Conservation (phyloP, 768 basidiomycete species). For the Lactarius akahatsu region DNA sequence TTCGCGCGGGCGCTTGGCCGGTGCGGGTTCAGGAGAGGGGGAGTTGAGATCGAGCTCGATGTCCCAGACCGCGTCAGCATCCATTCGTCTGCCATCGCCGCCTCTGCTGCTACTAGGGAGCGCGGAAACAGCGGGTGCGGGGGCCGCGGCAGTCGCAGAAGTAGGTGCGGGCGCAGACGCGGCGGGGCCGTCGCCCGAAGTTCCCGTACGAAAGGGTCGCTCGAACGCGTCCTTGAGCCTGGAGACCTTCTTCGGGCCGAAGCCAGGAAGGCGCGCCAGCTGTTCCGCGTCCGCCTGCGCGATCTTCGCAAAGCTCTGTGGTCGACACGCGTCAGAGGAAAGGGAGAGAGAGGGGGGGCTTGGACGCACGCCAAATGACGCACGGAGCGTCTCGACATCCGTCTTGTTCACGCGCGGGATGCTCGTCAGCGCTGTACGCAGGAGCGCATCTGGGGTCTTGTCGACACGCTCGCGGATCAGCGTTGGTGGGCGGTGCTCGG, state of each 20-base stretch:
- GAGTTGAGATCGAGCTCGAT: constrained; percentile 59
- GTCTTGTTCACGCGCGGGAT: constrained; percentile 97
- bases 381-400: constrained; percentile 88
- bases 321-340: background rate
- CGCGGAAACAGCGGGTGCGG: no score
- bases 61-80: constrained; percentile 70
- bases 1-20: constrained; percentile 18
- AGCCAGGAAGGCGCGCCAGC: constrained; percentile 82
- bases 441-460: constrained; percentile 79
- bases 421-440: constrained; percentile 80
- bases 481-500: constrained; percentile 90
- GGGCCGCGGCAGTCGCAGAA: background rate
- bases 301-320: constrained; percentile 84
- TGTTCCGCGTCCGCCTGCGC: constrained; percentile 69
- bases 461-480: constrained; percentile 94
- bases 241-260: constrained; percentile 91
- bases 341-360: background rate
- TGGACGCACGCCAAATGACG: constrained; percentile 79
- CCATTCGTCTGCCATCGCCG: no score
- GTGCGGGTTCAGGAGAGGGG: constrained; percentile 6
- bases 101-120: background rate
- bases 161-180: background rate
- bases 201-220: constrained; percentile 75
- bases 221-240: constrained; percentile 90
- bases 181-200: constrained; percentile 44